Evolutionary conservation across 768 basidiomycete genomes (phyloP), one percentile per base, ranked within the genome.

Genomic region (Suillus alpinus): DNA sequence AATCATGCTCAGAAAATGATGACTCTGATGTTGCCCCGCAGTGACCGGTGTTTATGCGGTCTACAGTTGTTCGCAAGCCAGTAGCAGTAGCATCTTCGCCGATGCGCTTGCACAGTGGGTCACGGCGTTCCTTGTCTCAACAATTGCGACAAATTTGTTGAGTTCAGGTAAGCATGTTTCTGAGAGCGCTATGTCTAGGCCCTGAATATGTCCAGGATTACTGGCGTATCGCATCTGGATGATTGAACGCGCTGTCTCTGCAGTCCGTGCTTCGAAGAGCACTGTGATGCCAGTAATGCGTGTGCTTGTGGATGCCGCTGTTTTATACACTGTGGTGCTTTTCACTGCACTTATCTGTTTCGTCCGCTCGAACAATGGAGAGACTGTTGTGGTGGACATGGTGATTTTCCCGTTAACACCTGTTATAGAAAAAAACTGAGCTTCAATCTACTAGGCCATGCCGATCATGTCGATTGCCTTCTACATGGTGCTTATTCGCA

Each of bases 191-290:
- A n/a, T 14, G 39, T 16, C 3, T 5, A 10, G 2, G 20, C 26
- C 46, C 36, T 10, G 34, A 29, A 32, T 20, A 7, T 50, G 26
- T 32, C 37, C n/a, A 60, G 59, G 31, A 34, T 34, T 60, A 12
- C 29, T 60, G 53, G 59, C 53, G 12, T 60, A 56, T 37, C 59
- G 59, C 41, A 57, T 60, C 55, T 60, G 59, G 59, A 56, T 23
- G 29, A 36, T 60, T 14, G 40, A 60, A 37, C 55, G 31, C 18
- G 31, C 12, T 34, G 41, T 56, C n/a, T 36, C 37, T 31, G 13
- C 26, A 3, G 1, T 47, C n/a, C 59, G 55, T 23, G 12, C 59
- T n/a, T 18, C 32, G 2, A 39, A 31, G 23, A 20, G n/a, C 32
- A 43, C 2, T 40, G 7, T 43, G 29, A 36, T 55, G 23, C 59